These are phyloP conservation scores for Amylocarpus encephaloides DNA, from an alignment of 2,329 filamentous ascomycete genomes.

Conservation along the genomic window DNA sequence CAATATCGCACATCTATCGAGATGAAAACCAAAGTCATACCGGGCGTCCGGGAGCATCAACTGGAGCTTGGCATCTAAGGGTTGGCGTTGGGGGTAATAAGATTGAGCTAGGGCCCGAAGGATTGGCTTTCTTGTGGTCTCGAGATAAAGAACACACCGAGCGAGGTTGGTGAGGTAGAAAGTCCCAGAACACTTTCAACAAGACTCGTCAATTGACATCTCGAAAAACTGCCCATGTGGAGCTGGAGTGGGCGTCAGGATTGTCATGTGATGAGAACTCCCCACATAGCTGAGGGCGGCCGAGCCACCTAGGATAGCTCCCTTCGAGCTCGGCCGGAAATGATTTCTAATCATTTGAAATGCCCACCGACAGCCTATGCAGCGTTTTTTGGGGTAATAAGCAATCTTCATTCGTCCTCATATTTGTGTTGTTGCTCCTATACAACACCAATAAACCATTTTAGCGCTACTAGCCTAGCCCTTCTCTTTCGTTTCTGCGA, in stretches of 20 bases:
- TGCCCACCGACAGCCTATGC: background rate
- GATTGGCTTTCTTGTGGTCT: background rate
- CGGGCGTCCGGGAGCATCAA: background rate
- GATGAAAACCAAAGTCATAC: too few species aligned
- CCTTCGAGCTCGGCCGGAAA: constrained; percentile 35
- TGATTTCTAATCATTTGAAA: constrained; percentile 21
- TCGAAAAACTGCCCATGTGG: too few species aligned
- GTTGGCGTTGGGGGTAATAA: constrained; percentile 7
- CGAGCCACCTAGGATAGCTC: background rate
- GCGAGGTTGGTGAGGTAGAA: background rate
- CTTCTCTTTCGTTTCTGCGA: background rate
- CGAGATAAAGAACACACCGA: background rate
- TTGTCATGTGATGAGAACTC: background rate
- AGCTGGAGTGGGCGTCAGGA: too few species aligned
- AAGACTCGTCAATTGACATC: too few species aligned
- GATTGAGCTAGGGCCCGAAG: background rate
- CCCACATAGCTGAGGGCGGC: background rate
- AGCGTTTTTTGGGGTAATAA: constrained; percentile 11
- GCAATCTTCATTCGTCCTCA: constrained; percentile 12
- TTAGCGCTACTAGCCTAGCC: background rate
- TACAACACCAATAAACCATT: background rate
- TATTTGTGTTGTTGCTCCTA: background rate
- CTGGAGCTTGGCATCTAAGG: constrained; percentile 1
- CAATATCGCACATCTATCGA: background rate
- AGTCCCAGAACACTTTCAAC: too few species aligned